phyloP scores from a whole-genome alignment of 2,329 filamentous ascomycete genomes.

The Sphaceloma murrayae region DNA sequence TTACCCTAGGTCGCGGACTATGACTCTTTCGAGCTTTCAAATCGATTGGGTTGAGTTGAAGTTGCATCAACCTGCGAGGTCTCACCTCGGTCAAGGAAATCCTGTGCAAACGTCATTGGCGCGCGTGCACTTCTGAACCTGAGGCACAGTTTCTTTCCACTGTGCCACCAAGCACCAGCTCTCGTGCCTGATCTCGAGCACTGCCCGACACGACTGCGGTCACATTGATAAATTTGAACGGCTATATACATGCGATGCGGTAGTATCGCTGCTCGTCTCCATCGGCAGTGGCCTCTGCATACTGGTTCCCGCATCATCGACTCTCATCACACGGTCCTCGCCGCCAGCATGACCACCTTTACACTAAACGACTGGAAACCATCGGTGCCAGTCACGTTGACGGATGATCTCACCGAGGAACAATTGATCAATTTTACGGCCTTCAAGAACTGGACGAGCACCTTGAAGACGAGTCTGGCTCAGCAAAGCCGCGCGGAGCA shows the following conservation, averaged over 20 bases:
- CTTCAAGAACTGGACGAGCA: slow-evolving; percentile 46
- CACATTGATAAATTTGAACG: too few relatives aligned
- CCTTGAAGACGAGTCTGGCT: slow-evolving; percentile 40
- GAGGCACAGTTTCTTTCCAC: not conserved
- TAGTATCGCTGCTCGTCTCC: too few relatives aligned
- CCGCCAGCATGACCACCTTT: slow-evolving; percentile 34
- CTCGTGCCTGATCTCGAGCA: not conserved
- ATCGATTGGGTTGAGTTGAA: too few relatives aligned
- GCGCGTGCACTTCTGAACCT: not conserved
- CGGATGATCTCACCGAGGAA: slow-evolving; percentile 35
- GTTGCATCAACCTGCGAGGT: too few relatives aligned
- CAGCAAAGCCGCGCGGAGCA: slow-evolving; percentile 39
- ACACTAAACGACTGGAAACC: slow-evolving; percentile 30
- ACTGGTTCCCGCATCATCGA: not conserved
- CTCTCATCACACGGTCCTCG: not conserved
- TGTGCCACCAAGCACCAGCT: not conserved
- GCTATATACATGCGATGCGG: too few relatives aligned
- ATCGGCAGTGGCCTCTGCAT: not conserved
- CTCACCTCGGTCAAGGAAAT: too few relatives aligned
- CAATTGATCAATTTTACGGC: slow-evolving; percentile 43
- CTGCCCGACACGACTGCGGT: too few relatives aligned
- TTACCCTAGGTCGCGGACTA: too few relatives aligned
- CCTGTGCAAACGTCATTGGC: slow-evolving; percentile 1
- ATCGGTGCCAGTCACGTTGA: slow-evolving; percentile 35
- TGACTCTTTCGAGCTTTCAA: too few relatives aligned